A percentile compares a stretch with the other conserved stretches of the same genome.
Evolutionary conservation across 2,329 filamentous ascomycete genomes (phyloP).

Genomic region (Coniochaeta sp.): DNA sequence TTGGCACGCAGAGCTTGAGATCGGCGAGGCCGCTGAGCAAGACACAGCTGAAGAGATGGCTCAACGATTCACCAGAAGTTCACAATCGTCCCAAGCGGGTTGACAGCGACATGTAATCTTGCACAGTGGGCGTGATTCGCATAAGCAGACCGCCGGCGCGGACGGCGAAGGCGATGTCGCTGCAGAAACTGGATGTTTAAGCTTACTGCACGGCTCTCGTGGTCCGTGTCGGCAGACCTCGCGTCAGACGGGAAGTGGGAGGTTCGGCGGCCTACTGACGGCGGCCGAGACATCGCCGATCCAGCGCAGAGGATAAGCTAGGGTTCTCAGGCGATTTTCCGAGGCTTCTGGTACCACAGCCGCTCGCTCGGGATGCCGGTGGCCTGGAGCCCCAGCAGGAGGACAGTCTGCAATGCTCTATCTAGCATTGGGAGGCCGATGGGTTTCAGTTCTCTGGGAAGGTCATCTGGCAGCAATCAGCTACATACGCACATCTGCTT

Average conservation of each 20-base stretch:
- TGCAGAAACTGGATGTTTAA: not conserved
- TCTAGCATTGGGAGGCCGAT: too few species aligned
- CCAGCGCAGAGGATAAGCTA: not conserved
- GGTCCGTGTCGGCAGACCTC: not conserved
- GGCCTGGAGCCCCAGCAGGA: too few species aligned
- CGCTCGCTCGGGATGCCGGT: too few species aligned
- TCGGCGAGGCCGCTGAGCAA: not conserved
- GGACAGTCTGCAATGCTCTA: too few species aligned
- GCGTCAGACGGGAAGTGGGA: not conserved
- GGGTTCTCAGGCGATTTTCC: too few species aligned
- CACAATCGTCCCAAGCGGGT: not conserved
- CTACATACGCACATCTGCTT: too few species aligned
- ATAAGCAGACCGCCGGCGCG: not conserved
- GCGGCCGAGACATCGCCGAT: not conserved
- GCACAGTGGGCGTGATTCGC: not conserved
- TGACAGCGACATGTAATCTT: not conserved
- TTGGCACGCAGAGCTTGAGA: not conserved
- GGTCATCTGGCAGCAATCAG: too few species aligned
- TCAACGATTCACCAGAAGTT: not conserved
- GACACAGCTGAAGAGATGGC: not conserved
- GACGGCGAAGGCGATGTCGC: not conserved
- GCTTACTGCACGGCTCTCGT: not conserved
- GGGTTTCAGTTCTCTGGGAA: too few species aligned
- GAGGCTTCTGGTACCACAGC: too few species aligned
- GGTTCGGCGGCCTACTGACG: not conserved